These are phyloP conservation scores for Pythium folliculosum DNA, from an alignment of 352 stramenopile species.

Conservation along the genomic window DNA sequence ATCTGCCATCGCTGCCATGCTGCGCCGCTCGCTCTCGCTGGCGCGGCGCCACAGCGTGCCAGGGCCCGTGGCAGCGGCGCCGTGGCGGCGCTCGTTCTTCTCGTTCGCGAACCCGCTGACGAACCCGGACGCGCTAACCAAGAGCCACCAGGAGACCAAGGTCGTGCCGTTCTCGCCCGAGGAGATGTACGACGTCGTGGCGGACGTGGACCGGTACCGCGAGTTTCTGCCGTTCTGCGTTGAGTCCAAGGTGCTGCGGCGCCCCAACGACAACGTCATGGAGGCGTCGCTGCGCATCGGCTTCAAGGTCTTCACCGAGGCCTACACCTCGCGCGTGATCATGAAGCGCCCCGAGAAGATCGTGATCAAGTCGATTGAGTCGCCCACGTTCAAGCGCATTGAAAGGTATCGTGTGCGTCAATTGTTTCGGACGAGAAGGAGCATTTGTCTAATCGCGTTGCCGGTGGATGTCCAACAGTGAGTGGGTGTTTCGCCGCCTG, in stretches of 20 bases:
- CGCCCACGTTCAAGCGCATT: conserved; percentile 85
- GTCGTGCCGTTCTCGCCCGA: conserved; percentile 74
- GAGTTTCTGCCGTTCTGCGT: conserved; percentile 86
- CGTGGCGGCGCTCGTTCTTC: conserved; percentile 43
- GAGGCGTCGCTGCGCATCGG: conserved; percentile 69
- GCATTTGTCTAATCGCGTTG: not conserved
- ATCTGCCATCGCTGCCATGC: conserved; percentile 16
- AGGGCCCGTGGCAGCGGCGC: not conserved
- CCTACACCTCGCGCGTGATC: conserved; percentile 79
- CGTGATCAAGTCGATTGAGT: conserved; percentile 75
- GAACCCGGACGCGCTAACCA: conserved; percentile 45
- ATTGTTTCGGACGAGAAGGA: conserved; percentile 1
- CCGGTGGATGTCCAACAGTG: conserved; percentile 10
- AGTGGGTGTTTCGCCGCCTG: conserved; percentile 69
- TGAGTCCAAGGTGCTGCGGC: conserved; percentile 68
- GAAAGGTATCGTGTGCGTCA: conserved; percentile 51
- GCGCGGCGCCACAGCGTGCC: not conserved
- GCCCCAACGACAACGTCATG: conserved; percentile 78
- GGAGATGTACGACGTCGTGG: conserved; percentile 84
- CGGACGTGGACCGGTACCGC: conserved; percentile 66
- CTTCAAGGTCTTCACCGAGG: conserved; percentile 85
- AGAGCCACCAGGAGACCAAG: conserved; percentile 72
- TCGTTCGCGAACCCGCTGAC: conserved; percentile 51
- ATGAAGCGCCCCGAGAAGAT: conserved; percentile 82
- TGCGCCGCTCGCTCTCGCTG: conserved; percentile 20